Percentiles rank a stretch among this genome's conserved stretches.
Evolutionary conservation across 768 basidiomycete species (phyloP).

Genomic region (Fomitopsis pulvina): DNA sequence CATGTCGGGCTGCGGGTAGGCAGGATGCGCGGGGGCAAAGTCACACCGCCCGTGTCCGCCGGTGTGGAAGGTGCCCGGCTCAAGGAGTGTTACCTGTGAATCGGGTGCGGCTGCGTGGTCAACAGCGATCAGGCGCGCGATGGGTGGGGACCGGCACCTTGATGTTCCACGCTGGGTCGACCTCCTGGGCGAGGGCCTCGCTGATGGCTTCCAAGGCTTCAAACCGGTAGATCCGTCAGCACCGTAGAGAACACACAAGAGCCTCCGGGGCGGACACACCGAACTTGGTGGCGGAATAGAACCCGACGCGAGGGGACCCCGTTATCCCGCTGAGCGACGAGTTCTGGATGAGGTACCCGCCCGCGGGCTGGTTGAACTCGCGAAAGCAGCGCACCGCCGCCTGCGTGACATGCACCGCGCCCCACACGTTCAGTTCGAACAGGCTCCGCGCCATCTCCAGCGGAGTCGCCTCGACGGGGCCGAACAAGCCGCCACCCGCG

Average conservation of each 20-base stretch:
- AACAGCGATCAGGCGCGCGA: neutral
- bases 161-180: conserved; percentile 32
- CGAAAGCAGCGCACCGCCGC: conserved; percentile 30
- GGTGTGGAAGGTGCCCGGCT: conserved; percentile 8
- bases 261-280: conserved; percentile 1
- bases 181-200: conserved; percentile 22
- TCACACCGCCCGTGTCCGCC: neutral
- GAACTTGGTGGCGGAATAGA: conserved; percentile 8
- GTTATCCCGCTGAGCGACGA: conserved; percentile 22
- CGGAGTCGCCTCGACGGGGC: conserved; percentile 15
- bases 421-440: conserved; percentile 24
- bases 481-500: conserved; percentile 13
- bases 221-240: neutral
- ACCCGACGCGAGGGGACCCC: conserved; percentile 7
- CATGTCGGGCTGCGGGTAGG: conserved; percentile 2
- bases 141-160: conserved; percentile 17
- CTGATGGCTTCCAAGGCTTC: conserved; percentile 28
- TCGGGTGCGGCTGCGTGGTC: neutral
- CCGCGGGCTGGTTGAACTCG: conserved; percentile 29
- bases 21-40: conserved; percentile 6
- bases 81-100: conserved; percentile 8
- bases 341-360: conserved; percentile 29
- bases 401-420: conserved; percentile 21
- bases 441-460: conserved; percentile 10
- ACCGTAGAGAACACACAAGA: neutral